These are phyloP conservation scores for Cinnamomum micranthum DNA, from an alignment of 164 flowering plant species.

Conservation along the genomic window DNA sequence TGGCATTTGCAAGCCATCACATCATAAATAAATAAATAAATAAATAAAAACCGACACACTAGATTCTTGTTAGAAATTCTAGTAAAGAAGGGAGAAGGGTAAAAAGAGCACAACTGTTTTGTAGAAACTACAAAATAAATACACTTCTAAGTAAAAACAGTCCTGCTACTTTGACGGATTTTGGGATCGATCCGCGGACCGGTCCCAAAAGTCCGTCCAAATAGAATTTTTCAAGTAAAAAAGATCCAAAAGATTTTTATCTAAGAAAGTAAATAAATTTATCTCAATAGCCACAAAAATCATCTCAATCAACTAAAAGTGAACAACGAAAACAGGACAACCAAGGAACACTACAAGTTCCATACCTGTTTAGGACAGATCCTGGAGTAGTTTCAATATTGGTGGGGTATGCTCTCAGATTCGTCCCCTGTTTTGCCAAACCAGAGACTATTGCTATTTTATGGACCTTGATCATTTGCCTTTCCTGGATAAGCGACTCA, in stretches of 20 bases:
- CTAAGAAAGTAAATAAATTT: background rate
- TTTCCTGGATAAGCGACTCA: constrained; percentile 18
- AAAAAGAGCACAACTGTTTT: background rate
- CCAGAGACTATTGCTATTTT: constrained; percentile 12
- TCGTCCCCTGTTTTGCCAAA: constrained; percentile 7
- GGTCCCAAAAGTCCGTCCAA: no score
- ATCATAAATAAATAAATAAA: no score
- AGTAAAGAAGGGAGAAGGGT: background rate
- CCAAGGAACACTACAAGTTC: background rate
- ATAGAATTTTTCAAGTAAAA: no score
- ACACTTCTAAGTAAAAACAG: background rate
- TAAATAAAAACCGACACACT: no score
- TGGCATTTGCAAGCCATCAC: no score
- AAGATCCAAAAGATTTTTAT: background rate
- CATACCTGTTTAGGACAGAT: constrained; percentile 16
- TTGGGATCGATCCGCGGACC: no score
- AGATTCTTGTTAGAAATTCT: no score
- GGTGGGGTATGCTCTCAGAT: constrained; percentile 11
- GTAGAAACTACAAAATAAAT: background rate
- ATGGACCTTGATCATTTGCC: constrained; percentile 26
- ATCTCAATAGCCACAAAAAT: no score
- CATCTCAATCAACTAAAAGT: background rate
- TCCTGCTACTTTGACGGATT: no score
- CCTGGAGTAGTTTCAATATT: constrained; percentile 16
- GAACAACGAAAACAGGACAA: background rate